Base-by-base conservation (phyloP, 2,329 filamentous ascomycete species). In the Sphaceloma murrayae region DNA sequence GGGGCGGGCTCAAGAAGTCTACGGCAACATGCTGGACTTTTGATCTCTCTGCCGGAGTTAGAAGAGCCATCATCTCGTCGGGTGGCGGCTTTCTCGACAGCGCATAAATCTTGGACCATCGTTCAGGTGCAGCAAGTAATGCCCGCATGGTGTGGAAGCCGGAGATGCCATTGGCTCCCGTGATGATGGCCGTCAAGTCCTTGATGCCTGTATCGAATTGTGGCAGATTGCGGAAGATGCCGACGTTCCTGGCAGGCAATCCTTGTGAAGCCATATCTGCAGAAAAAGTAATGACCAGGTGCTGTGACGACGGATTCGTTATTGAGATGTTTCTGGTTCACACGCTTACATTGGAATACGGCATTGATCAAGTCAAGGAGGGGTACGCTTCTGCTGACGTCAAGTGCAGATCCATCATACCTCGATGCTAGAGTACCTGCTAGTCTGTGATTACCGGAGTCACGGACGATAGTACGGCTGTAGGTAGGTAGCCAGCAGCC, bases 111-210 rank as follows among this genome's bases (percentile, higher is more conserved):
- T 73, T 74, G 8, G 54, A 62, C 72, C 72, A 75, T 43, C 71
- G 62, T 34, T 67, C 48, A 0, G 70, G 68, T 14, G 61, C 58
- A 26, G 70, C 61, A 11, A 62, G 58, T 2, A 75, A 60, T 1
- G 67, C 70, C 8, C 66, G 66, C 39, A 74, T 56, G 57, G 71
- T 72, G 52, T 72, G 63, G 48, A 68, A 64, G 2, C 72, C 72
- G 0, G 68, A 72, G 19, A 75, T 70, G 6, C 70, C 73, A 61
- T 73, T 74, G 43, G 70, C 68, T 4, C 72, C 72, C 0, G 69
- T 72, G 27, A 75, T 63, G 33, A 75, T 67, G 2, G 70, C 72
- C 0, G 67, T 72, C 17, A 73, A 60, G 14, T 58, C 62, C 48
- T 65, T 64, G 44, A 66, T 51, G 0, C 60, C 57, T 3, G 62